Conservation (phyloP, 352 stramenopile genomes). For the Globisporangium lucens region DNA sequence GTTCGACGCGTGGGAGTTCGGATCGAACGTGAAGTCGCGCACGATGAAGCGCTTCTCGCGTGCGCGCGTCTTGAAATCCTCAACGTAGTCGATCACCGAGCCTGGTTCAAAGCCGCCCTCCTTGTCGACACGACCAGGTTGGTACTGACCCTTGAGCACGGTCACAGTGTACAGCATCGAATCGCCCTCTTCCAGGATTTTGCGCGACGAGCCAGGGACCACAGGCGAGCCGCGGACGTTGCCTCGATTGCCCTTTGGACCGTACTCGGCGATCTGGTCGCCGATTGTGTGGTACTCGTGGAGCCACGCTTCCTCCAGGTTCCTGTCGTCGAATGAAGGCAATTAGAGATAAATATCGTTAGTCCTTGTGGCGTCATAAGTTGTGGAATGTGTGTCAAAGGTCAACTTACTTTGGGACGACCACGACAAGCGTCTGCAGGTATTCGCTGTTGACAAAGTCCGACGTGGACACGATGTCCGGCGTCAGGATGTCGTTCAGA, state of each 20-base stretch:
- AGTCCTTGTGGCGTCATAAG: neutral
- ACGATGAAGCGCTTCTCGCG: constrained; percentile 93
- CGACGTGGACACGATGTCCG: constrained; percentile 82
- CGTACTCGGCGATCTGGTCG: constrained; percentile 87
- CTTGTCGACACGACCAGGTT: constrained; percentile 78
- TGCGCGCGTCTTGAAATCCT: constrained; percentile 91
- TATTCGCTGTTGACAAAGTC: constrained; percentile 97
- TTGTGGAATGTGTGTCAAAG: neutral
- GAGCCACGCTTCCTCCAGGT: constrained; percentile 88
- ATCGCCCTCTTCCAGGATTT: constrained; percentile 92
- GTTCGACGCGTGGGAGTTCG: constrained; percentile 83
- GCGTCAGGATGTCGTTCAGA: constrained; percentile 93
- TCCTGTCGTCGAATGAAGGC: constrained; percentile 26
- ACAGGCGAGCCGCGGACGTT: constrained; percentile 94
- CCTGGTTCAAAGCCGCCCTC: constrained; percentile 90
- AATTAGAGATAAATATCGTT: neutral
- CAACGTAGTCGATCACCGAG: constrained; percentile 92
- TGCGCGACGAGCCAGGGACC: constrained; percentile 90
- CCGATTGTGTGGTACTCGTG: constrained; percentile 88
- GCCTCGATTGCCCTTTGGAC: constrained; percentile 87
- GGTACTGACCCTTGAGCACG: constrained; percentile 95
- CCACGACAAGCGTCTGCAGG: constrained; percentile 95
- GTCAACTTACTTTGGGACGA: constrained; percentile 85
- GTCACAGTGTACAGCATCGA: constrained; percentile 93
- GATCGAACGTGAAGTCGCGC: constrained; percentile 92